Conservation (phyloP, 78 protist species). For the Dictyostelium brefeldianum region DNA sequence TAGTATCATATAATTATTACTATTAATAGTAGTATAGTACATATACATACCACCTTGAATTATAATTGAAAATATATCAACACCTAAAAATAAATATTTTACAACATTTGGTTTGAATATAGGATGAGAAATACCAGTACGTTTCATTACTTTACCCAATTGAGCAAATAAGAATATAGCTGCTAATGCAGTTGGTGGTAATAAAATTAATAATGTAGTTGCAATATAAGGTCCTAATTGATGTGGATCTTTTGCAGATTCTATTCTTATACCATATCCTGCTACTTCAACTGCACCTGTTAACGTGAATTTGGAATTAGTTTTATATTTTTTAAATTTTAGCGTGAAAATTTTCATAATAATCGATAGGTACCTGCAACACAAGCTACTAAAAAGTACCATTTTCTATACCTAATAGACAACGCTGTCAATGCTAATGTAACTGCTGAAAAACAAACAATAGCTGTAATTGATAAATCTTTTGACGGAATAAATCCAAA, state of each 20-base stretch:
- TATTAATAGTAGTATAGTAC: background rate
- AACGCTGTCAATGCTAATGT: background rate
- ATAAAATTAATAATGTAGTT: slow-evolving; percentile 40
- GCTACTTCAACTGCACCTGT: background rate
- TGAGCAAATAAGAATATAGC: slow-evolving; percentile 28
- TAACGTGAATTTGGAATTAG: too few species aligned
- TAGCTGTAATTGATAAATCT: background rate
- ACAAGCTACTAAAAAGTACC: slow-evolving; percentile 1
- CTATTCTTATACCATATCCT: slow-evolving; percentile 1
- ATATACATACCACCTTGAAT: slow-evolving; percentile 21
- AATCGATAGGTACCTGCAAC: slow-evolving; percentile 33
- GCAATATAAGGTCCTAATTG: slow-evolving; percentile 27
- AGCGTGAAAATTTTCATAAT: too few species aligned
- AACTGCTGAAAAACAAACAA: slow-evolving; percentile 1
- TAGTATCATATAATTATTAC: background rate
- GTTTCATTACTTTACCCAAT: slow-evolving; percentile 14
- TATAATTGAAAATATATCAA: slow-evolving; percentile 33
- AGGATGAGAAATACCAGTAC: slow-evolving; percentile 30
- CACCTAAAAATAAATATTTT: slow-evolving; percentile 37
- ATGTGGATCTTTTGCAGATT: slow-evolving; percentile 2
- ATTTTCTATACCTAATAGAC: slow-evolving; percentile 13
- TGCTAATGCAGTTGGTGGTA: slow-evolving; percentile 50
- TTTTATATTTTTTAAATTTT: background rate
- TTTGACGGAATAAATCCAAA: slow-evolving; percentile 19
- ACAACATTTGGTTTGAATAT: slow-evolving; percentile 40